These are phyloP conservation scores for Thymus mandschuricus DNA, from an alignment of 257 asterid species.

Conservation along the genomic window DNA sequence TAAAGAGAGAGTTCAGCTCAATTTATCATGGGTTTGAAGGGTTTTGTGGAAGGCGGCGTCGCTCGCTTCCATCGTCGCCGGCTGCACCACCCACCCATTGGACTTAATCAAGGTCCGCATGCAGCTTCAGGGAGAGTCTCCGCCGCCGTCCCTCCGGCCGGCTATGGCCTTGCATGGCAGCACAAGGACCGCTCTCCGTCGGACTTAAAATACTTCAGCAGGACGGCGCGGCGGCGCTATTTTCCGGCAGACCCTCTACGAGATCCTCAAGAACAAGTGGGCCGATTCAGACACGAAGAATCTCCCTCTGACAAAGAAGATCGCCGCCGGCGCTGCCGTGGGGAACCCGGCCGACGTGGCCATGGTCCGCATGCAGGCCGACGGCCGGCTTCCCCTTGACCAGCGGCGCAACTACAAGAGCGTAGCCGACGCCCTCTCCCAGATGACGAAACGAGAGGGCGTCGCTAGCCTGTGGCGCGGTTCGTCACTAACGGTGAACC, in stretches of 20 bases:
- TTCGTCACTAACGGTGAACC: slow-evolving; percentile 61
- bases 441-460: slow-evolving; percentile 59
- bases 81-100: slow-evolving; percentile 64
- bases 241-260: slow-evolving; percentile 67
- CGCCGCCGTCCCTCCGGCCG: no score
- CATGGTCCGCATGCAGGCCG: slow-evolving; percentile 83
- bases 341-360: slow-evolving; percentile 83
- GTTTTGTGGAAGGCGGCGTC: slow-evolving; percentile 64
- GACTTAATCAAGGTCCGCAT: slow-evolving; percentile 62
- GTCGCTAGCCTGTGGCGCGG: slow-evolving; percentile 74
- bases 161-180: no score
- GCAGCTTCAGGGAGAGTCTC: slow-evolving; percentile 49
- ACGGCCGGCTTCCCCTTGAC: slow-evolving; percentile 56
- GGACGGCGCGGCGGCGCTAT: slow-evolving; percentile 60
- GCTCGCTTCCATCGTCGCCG: slow-evolving; percentile 75
- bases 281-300: slow-evolving; percentile 44
- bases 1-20: neutral
- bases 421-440: slow-evolving; percentile 60
- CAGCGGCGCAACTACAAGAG: slow-evolving; percentile 65
- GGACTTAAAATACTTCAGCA: slow-evolving; percentile 52
- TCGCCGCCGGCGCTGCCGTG: slow-evolving; percentile 69
- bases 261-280: slow-evolving; percentile 64
- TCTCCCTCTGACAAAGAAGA: slow-evolving; percentile 44
- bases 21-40: slow-evolving; percentile 35
- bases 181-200: slow-evolving; percentile 22